phyloP scores from a whole-genome alignment of 2,329 filamentous ascomycete species.

The Penicillium sp. region DNA sequence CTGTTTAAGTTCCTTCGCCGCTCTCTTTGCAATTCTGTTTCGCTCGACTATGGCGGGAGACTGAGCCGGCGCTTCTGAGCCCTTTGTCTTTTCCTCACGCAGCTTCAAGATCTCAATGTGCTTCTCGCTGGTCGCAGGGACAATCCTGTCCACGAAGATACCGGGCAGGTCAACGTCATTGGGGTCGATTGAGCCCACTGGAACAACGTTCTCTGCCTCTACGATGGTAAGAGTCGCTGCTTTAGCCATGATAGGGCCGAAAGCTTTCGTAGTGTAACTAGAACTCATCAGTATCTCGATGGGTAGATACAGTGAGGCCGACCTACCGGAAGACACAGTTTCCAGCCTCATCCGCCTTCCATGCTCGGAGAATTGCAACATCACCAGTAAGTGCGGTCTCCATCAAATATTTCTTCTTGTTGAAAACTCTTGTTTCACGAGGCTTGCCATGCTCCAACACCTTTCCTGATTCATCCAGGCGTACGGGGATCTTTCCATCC shows the following conservation, averaged over 20 bases:
- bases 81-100: slow-evolving; percentile 46
- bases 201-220: slow-evolving; percentile 83
- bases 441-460: slow-evolving; percentile 71
- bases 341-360: slow-evolving; percentile 75
- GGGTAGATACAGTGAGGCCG: neutral
- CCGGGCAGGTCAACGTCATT: slow-evolving; percentile 79
- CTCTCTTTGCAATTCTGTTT: slow-evolving; percentile 72
- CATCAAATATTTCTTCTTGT: slow-evolving; percentile 75
- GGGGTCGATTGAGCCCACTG: slow-evolving; percentile 72
- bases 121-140: slow-evolving; percentile 73
- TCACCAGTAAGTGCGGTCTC: slow-evolving; percentile 77
- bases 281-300: neutral
- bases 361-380: slow-evolving; percentile 76
- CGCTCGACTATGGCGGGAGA: slow-evolving; percentile 44
- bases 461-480: slow-evolving; percentile 82
- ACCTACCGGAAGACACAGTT: slow-evolving; percentile 78
- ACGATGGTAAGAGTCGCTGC: slow-evolving; percentile 79
- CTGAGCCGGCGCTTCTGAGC: slow-evolving; percentile 42
- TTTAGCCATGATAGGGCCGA: slow-evolving; percentile 79
- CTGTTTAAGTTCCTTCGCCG: slow-evolving; percentile 79
- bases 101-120: slow-evolving; percentile 72
- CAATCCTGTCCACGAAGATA: slow-evolving; percentile 81
- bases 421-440: slow-evolving; percentile 74
- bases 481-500: slow-evolving; percentile 63
- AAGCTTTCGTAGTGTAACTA: slow-evolving; percentile 73